phyloP scores from a whole-genome alignment of 306 rosid genomes.

The Nissolia schottii region DNA sequence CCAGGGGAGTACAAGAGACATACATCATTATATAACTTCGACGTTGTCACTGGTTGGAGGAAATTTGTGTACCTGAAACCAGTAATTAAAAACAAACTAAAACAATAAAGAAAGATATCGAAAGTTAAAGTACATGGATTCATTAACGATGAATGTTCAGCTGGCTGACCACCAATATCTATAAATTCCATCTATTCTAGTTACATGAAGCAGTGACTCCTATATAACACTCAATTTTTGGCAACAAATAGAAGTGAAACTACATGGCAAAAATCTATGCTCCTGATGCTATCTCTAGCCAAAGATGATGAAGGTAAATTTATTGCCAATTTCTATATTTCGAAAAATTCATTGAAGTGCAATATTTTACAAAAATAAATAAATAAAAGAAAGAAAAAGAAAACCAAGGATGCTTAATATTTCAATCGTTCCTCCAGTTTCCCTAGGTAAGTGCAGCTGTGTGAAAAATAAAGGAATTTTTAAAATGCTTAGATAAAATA shows the following conservation, averaged over 20 bases:
- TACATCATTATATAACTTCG: no score
- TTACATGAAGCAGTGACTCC: neutral
- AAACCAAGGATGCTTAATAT: no score
- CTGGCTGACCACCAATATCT: neutral
- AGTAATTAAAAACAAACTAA: neutral
- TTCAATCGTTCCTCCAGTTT: no score
- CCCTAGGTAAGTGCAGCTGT: no score
- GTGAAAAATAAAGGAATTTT: no score
- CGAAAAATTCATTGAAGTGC: no score
- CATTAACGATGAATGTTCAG: neutral
- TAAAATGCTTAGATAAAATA: no score
- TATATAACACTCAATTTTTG: no score
- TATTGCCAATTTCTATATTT: neutral
- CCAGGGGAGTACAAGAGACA: neutral
- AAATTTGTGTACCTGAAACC: conserved; percentile 68
- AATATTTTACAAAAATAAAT: no score
- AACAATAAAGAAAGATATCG: no score
- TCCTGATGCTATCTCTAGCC: neutral
- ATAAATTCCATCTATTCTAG: neutral
- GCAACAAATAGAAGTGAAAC: neutral
- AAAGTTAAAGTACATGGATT: neutral
- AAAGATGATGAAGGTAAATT: neutral
- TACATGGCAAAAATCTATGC: neutral
- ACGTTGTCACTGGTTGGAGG: conserved; percentile 76
- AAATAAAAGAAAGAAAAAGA: no score